phyloP scores from a whole-genome alignment of 305 asterid species.

The Fraxinus sp. region DNA sequence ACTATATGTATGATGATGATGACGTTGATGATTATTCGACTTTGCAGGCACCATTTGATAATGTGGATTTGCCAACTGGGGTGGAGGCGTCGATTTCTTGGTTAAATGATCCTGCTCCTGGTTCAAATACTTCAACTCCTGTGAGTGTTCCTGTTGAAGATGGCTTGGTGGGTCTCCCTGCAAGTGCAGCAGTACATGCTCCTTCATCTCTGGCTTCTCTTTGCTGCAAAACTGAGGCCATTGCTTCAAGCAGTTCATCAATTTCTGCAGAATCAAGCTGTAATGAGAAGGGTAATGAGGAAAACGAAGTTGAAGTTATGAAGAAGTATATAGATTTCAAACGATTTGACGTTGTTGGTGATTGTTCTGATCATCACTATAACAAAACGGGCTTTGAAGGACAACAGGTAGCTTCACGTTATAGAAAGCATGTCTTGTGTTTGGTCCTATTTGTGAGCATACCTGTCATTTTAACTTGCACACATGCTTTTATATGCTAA shows the following conservation, averaged over 20 bases:
- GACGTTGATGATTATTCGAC: conserved; percentile 34
- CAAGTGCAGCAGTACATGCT: conserved; percentile 21
- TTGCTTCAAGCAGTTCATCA: conserved; percentile 38
- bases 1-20: conserved; percentile 31
- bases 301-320: conserved; percentile 29
- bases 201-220: conserved; percentile 9
- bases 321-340: conserved; percentile 38
- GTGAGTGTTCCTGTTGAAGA: conserved; percentile 3
- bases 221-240: conserved; percentile 12
- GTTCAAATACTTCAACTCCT: conserved; percentile 24
- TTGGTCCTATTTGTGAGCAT: not conserved
- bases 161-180: conserved; percentile 4
- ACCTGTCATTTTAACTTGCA: not conserved
- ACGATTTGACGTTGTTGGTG: conserved; percentile 43
- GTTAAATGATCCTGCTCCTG: conserved; percentile 31
- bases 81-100: conserved; percentile 59
- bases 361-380: conserved; percentile 56
- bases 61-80: conserved; percentile 63
- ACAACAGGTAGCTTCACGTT: conserved; percentile 31
- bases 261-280: conserved; percentile 31
- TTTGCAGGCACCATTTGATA: conserved; percentile 63
- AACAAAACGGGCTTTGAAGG: conserved; percentile 30
- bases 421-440: not conserved
- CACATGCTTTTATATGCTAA: conserved; percentile 7
- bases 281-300: conserved; percentile 30